Percentiles rank a stretch among this genome's conserved stretches.
Evolutionary conservation across 306 rosid genomes (phyloP).

Genomic region (Vicia sativa): DNA sequence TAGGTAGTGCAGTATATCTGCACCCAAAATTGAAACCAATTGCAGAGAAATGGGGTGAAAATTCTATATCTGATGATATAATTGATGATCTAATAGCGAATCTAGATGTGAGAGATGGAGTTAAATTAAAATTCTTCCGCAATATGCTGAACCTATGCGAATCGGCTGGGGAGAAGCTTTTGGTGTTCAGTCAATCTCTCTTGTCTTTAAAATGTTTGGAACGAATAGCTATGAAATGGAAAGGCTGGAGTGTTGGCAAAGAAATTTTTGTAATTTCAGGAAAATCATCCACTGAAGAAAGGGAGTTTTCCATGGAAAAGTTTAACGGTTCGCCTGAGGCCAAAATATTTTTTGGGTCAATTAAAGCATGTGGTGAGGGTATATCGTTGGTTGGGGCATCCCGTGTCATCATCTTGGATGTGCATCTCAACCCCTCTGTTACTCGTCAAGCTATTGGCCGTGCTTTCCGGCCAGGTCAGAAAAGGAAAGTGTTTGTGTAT

Average conservation of each 20-base stretch:
- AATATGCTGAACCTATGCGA: conserved; percentile 66
- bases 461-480: conserved; percentile 93
- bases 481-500: conserved; percentile 67
- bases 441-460: conserved; percentile 97
- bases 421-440: conserved; percentile 89
- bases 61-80: conserved; percentile 47
- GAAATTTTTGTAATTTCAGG: conserved; percentile 90
- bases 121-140: conserved; percentile 76
- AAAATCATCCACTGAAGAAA: conserved; percentile 67
- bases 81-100: conserved; percentile 64
- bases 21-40: conserved; percentile 66
- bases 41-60: conserved; percentile 58
- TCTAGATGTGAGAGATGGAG: conserved; percentile 68
- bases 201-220: conserved; percentile 77
- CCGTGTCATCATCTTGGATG: conserved; percentile 76
- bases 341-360: conserved; percentile 87
- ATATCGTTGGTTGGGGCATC: conserved; percentile 96
- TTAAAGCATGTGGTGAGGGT: conserved; percentile 98
- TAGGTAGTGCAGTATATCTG: conserved; percentile 79
- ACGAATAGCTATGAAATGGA: conserved; percentile 57
- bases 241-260: conserved; percentile 73
- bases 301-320: conserved; percentile 78
- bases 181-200: conserved; percentile 93
- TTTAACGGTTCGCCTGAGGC: conserved; percentile 77
- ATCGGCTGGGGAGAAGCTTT: conserved; percentile 72